Base-by-base conservation (phyloP, 805 yeast genomes). In the Ogataea pignaliae region DNA sequence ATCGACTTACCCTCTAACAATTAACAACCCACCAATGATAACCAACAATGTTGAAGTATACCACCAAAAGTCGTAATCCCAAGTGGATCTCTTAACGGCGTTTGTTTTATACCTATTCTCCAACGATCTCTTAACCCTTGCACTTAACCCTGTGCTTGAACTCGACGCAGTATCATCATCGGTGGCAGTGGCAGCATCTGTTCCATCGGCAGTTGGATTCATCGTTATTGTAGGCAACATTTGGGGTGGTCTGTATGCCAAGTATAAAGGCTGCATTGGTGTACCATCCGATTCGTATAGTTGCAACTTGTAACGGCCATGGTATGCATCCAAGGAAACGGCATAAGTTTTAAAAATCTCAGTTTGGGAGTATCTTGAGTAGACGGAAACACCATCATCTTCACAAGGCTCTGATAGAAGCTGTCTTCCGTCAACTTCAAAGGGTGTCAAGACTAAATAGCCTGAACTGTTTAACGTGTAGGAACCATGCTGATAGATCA, bases 151-250 rank as follows among this genome's bases (percentile, higher is more conserved):
- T 11, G 68, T 49, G 38, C 67, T 46, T 5, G 72, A 48, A 7
- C 72, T 59, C 2, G 70, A 67, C 15, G 46, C 47, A 3, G 52
- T 18, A 26, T 35, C 51, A 6, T 49, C 52, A 16, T 63, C 46
- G 30, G 13, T n/a, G 64, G 45, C 1, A 21, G 26, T 21, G 4
- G 4, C 49, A 6, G 50, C 32, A 29, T 26, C 49, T 3, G 50
- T 51, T 12, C 63, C 46, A 32, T 68, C 53, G 5, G 53, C 53
- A 2, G 96, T 86, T 17, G 99, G 99, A 65, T 90, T 91, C 73
- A 93, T 69, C 0, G 97, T 90, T 42, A 63, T 67, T 1, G 98
- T 93, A 17, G 99, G 99, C 47, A 93, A 78, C 99, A 93, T 93
- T 78, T 85, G 75, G 10, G 99, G 95, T 6, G 99, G 99, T 56